Conservation (phyloP, 257 asterid genomes). For the Nemophila menziesii region DNA sequence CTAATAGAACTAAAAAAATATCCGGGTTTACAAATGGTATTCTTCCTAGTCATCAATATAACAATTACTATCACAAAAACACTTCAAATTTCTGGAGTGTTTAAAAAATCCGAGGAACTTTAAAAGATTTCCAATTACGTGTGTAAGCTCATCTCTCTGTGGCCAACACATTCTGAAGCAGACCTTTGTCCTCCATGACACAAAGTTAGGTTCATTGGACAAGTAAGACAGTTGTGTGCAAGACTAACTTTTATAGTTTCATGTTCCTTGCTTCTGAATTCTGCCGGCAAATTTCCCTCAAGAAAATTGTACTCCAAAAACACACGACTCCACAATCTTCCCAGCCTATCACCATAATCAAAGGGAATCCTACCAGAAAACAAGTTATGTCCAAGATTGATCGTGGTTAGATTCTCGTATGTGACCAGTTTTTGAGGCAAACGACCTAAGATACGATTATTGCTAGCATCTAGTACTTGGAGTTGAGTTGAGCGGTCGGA, state of each 20-base stretch:
- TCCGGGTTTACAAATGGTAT: no score
- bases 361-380: conserved; percentile 29
- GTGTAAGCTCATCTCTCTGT: no score
- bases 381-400: conserved; percentile 34
- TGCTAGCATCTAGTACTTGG: conserved; percentile 16
- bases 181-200: conserved; percentile 39
- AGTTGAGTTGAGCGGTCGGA: conserved; percentile 17
- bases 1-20: no score
- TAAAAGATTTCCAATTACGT: no score
- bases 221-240: conserved; percentile 34
- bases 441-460: conserved; percentile 25
- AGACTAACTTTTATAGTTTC: conserved; percentile 22
- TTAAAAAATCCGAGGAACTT: no score
- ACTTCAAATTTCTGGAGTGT: no score
- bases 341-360: conserved; percentile 17
- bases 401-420: conserved; percentile 17
- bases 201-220: conserved; percentile 13
- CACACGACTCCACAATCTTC: conserved; percentile 22
- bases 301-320: conserved; percentile 29
- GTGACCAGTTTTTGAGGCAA: conserved; percentile 27
- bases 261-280: background rate
- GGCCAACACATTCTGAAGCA: conserved; percentile 25
- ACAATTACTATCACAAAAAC: no score
- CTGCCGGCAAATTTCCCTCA: conserved; percentile 28
- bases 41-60: no score